Conservation (phyloP, 495 filamentous ascomycete species). For the Neurospora discreta region DNA sequence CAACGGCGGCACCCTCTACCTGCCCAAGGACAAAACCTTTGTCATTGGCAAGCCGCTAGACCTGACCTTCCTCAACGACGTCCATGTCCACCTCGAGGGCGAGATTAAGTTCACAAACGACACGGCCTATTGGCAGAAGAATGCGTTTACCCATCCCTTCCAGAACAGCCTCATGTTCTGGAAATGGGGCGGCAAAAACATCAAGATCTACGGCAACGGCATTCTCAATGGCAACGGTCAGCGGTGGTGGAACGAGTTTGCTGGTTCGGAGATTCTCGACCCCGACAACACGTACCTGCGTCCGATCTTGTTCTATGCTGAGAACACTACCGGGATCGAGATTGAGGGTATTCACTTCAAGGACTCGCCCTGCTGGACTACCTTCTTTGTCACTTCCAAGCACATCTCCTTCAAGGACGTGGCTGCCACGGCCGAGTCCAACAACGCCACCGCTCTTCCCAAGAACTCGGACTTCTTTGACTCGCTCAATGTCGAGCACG, state of each 20-base stretch:
- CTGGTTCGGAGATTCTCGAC: slow-evolving; percentile 29
- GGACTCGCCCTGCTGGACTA: slow-evolving; percentile 51
- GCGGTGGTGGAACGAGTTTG: slow-evolving; percentile 27
- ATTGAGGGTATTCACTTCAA: slow-evolving; percentile 45
- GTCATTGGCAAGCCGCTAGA: slow-evolving; percentile 47
- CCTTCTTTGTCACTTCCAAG: slow-evolving; percentile 43
- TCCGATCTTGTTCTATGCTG: slow-evolving; percentile 44
- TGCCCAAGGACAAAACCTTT: slow-evolving; percentile 41
- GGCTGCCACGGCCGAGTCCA: slow-evolving; percentile 41
- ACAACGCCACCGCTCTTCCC: slow-evolving; percentile 37
- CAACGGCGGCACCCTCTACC: slow-evolving; percentile 38
- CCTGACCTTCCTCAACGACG: slow-evolving; percentile 42
- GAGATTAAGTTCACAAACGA: slow-evolving; percentile 50
- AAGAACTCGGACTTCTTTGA: slow-evolving; percentile 53
- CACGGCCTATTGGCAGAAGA: slow-evolving; percentile 46
- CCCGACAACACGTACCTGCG: slow-evolving; percentile 41
- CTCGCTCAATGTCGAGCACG: slow-evolving; percentile 35
- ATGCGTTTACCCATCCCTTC: slow-evolving; percentile 45
- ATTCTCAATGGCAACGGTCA: slow-evolving; percentile 45
- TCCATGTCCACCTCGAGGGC: slow-evolving; percentile 47
- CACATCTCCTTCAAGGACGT: slow-evolving; percentile 43
- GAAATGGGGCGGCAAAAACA: slow-evolving; percentile 47
- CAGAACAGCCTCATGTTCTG: slow-evolving; percentile 52
- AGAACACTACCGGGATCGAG: slow-evolving; percentile 43
- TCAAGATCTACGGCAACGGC: slow-evolving; percentile 44